Evolutionary conservation across 1,139 yeast species (phyloP).

Genomic region (Pichia sp.): DNA sequence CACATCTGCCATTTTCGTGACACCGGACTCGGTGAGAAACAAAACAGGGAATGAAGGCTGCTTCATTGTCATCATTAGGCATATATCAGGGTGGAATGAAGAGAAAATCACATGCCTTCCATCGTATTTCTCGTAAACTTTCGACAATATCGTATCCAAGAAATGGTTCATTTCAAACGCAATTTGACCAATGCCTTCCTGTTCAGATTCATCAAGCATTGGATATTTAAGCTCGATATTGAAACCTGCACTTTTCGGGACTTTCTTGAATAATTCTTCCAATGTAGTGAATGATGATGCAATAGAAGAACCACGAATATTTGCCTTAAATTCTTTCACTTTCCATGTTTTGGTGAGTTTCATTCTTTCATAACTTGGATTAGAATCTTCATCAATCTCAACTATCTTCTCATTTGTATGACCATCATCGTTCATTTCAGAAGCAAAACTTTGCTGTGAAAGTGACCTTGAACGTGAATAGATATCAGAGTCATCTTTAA

Average conservation of each 20-base stretch:
- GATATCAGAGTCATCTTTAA: slow-evolving; percentile 28
- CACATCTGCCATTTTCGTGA: slow-evolving; percentile 75
- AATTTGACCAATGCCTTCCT: slow-evolving; percentile 80
- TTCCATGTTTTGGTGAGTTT: slow-evolving; percentile 83
- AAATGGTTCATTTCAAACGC: slow-evolving; percentile 81
- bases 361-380: slow-evolving; percentile 57
- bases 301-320: slow-evolving; percentile 79
- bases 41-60: slow-evolving; percentile 91
- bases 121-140: slow-evolving; percentile 68
- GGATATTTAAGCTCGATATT: slow-evolving; percentile 95
- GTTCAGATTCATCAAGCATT: slow-evolving; percentile 87
- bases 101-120: slow-evolving; percentile 88
- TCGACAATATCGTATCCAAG: slow-evolving; percentile 76
- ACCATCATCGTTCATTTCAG: not conserved
- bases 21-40: slow-evolving; percentile 85
- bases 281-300: slow-evolving; percentile 90
- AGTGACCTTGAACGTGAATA: slow-evolving; percentile 21
- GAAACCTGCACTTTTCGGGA: slow-evolving; percentile 83
- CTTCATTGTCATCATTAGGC: slow-evolving; percentile 76
- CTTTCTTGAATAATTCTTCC: slow-evolving; percentile 70
- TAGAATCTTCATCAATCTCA: slow-evolving; percentile 7
- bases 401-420: not conserved
- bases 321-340: slow-evolving; percentile 82
- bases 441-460: slow-evolving; percentile 15
- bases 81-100: slow-evolving; percentile 91